Evolutionary conservation across 2,329 filamentous ascomycete genomes (phyloP), one percentile per base, ranked within the genome.

Genomic region (Bertia moriformis): DNA sequence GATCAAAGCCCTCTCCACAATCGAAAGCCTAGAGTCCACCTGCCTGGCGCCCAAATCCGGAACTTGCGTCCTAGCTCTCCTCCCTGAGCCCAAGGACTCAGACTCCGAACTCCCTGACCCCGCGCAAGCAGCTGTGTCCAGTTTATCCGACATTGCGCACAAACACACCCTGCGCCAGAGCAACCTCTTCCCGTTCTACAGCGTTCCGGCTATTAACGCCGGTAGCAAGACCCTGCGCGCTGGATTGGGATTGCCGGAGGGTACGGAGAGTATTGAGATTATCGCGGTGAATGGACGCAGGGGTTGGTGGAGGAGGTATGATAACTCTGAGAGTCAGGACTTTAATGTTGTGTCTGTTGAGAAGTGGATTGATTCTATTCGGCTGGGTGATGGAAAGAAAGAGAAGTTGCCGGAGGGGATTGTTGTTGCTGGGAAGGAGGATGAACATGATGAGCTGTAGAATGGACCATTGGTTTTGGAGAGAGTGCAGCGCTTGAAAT

Each of bases 291-390:
- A 95, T 57, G 82, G 74, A 20, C 86, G 88, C 51, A 77, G 87
- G 40, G 71, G 73, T 32, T 98, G 91, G 91, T 93, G 79, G 73
- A 80, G 82, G 50, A 73, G 71, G 42, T 91, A 84, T 55, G 62
- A 73, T 37, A 74, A 70, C 4, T 51, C 36, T 2, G 62, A 71
- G 33, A 46, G 45, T 3, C 56, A 60, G 5, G 55, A 60, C 14
- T 77, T 76, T 35, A 73, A 71, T 40, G 53, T 67, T 18, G 65
- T 71, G 40, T 71, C 69, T 18, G 63, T 98, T 19, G 85, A 94
- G 61, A 63, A 65, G 44, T 98, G 89, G 86, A 74, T 98, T 42
- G 91, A 98, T 51, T 70, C 74, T n/a, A 86, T 96, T 44, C 78
- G 86, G 27, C 71, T 98, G 67, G 85, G 88, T 39, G 89, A 96